Evolutionary conservation across 192 early-diverging fungal species (phyloP).

Genomic region (Coemansia sp.): DNA sequence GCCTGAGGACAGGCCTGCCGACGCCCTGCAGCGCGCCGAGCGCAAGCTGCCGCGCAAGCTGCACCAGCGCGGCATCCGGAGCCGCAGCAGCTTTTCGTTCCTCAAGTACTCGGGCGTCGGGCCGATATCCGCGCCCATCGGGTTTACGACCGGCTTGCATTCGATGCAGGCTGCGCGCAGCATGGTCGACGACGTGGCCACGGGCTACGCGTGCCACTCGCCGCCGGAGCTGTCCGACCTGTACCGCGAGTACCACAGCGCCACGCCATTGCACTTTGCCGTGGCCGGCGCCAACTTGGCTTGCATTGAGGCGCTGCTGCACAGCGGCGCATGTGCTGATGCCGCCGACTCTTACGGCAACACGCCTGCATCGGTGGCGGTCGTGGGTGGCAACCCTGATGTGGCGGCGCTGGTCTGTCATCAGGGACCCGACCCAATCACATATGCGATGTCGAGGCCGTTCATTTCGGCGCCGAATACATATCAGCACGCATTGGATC

Average conservation of each 20-base stretch:
- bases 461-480: background rate
- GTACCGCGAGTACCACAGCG: slow-evolving; percentile 47
- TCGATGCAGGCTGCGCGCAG: slow-evolving; percentile 24
- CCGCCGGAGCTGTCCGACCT: slow-evolving; percentile 1
- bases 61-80: slow-evolving; percentile 18
- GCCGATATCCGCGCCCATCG: slow-evolving; percentile 39
- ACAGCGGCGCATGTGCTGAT: slow-evolving; percentile 60
- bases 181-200: background rate
- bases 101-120: slow-evolving; percentile 18
- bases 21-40: background rate
- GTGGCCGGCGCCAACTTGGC: slow-evolving; percentile 69
- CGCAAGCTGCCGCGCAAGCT: background rate
- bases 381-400: slow-evolving; percentile 20
- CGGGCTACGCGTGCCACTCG: background rate
- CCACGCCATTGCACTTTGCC: slow-evolving; percentile 82
- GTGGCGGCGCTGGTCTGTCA: slow-evolving; percentile 1
- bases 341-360: slow-evolving; percentile 56
- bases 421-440: background rate
- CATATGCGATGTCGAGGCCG: background rate
- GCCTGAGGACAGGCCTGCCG: background rate
- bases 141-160: slow-evolving; percentile 25
- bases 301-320: slow-evolving; percentile 61
- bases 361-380: slow-evolving; percentile 36
- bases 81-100: slow-evolving; percentile 42
- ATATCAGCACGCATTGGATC: too few species aligned